Conservation (phyloP, 1,139 yeast species). For the Lodderomyces oxycetoniae region DNA sequence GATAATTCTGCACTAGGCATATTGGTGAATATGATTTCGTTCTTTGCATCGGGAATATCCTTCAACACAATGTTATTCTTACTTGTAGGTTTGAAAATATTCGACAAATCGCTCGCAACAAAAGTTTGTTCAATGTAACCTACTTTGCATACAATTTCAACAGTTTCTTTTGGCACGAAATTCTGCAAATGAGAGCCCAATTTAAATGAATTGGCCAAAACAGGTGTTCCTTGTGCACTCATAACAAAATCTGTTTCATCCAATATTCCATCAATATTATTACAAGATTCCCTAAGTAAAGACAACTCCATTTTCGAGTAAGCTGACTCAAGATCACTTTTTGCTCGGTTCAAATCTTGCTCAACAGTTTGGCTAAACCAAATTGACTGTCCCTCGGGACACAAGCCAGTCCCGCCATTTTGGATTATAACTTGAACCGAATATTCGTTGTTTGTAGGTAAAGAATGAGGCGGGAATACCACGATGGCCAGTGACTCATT, state of each 20-base stretch:
- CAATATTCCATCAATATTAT: constrained; percentile 39
- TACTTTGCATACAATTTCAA: constrained; percentile 74
- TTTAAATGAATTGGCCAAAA: constrained; percentile 69
- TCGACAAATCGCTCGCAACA: constrained; percentile 38
- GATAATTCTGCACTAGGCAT: constrained; percentile 82
- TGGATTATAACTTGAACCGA: constrained; percentile 85
- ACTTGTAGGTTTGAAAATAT: constrained; percentile 31
- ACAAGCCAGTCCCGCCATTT: constrained; percentile 86
- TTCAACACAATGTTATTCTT: constrained; percentile 32
- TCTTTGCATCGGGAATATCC: constrained; percentile 27
- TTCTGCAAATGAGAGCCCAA: constrained; percentile 80
- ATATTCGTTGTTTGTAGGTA: constrained; percentile 58
- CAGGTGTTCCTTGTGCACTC: constrained; percentile 56
- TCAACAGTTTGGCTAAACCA: constrained; percentile 88
- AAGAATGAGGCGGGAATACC: constrained; percentile 87
- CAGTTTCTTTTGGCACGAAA: constrained; percentile 75
- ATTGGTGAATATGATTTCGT: constrained; percentile 56
- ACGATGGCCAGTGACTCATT: constrained; percentile 82
- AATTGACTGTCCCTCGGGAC: constrained; percentile 81
- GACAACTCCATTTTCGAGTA: constrained; percentile 73
- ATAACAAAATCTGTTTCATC: constrained; percentile 54
- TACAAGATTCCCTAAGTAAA: constrained; percentile 66
- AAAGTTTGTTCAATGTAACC: constrained; percentile 74
- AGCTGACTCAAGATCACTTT: constrained; percentile 76
- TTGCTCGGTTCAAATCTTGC: constrained; percentile 59